Conservation (phyloP, 331 rosid genomes). For the Stylosanthes scabra region DNA sequence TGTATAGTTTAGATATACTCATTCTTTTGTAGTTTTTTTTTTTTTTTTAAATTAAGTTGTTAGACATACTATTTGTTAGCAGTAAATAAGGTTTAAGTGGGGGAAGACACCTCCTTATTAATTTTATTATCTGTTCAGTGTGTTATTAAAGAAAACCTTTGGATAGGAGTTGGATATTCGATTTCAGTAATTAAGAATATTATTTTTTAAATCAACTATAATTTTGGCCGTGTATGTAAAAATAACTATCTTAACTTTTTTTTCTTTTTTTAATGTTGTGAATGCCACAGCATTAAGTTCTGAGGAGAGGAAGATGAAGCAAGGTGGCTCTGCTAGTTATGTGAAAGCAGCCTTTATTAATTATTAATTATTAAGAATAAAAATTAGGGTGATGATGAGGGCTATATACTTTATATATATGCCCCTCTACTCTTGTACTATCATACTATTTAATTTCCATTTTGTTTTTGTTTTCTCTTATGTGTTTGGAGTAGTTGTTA, state of each 20-base stretch:
- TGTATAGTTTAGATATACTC: no score
- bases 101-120: no score
- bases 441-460: background rate
- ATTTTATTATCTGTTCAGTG: no score
- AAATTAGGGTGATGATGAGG: constrained; percentile 1
- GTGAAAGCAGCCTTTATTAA: background rate
- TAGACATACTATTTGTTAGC: no score
- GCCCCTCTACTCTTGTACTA: constrained; percentile 4
- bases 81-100: no score
- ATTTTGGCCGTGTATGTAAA: background rate
- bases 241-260: background rate
- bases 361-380: constrained; percentile 28
- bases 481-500: background rate
- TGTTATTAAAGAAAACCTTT: no score
- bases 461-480: background rate
- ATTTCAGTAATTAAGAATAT: no score
- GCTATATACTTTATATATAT: constrained; percentile 6
- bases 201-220: background rate
- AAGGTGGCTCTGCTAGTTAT: background rate
- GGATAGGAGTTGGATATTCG: no score
- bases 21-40: no score
- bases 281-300: constrained; percentile 31
- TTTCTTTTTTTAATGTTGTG: background rate
- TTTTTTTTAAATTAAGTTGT: no score
- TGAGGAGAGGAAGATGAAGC: constrained; percentile 13